Conservation (phyloP, 1,284 basidiomycete species). For the Mycosarcoma mackinlayi region DNA sequence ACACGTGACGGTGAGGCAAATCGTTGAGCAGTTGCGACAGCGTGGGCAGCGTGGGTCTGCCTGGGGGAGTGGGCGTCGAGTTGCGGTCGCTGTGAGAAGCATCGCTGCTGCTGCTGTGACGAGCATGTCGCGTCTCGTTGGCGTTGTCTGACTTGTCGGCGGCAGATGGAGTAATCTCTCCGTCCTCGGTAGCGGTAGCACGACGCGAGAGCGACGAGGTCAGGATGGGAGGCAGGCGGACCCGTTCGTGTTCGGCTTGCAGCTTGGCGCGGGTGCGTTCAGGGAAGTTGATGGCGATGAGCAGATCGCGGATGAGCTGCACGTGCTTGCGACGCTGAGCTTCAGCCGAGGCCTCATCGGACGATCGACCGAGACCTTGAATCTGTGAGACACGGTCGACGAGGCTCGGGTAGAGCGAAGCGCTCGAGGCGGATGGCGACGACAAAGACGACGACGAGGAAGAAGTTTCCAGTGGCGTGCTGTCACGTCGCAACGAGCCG, state of each 20-base stretch:
- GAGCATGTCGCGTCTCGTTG: neutral
- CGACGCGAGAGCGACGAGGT: conserved; percentile 6
- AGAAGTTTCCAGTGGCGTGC: conserved; percentile 6
- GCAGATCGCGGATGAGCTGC: conserved; percentile 49
- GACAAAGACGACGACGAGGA: conserved; percentile 14
- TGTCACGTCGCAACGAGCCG: conserved; percentile 20
- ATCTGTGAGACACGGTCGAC: conserved; percentile 41
- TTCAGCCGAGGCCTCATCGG: conserved; percentile 16
- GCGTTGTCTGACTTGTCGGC: neutral
- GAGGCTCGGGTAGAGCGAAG: conserved; percentile 48
- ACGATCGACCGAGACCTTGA: conserved; percentile 38
- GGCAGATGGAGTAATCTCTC: conserved; percentile 31
- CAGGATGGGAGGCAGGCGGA: conserved; percentile 40
- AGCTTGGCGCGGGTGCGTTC: conserved; percentile 28
- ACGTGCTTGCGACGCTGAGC: conserved; percentile 45
- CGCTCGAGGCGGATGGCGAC: conserved; percentile 9
- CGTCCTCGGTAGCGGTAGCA: conserved; percentile 9
- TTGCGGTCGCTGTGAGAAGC: conserved; percentile 25
- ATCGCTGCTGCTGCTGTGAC: neutral
- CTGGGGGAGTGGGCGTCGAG: conserved; percentile 38
- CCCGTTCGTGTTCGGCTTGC: conserved; percentile 8
- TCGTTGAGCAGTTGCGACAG: conserved; percentile 51
- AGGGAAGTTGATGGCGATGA: conserved; percentile 61
- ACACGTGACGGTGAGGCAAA: conserved; percentile 15
- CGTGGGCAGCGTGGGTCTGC: conserved; percentile 49